Conservation (phyloP, 1,284 basidiomycete genomes). For the Fomitopsis pinicola region DNA sequence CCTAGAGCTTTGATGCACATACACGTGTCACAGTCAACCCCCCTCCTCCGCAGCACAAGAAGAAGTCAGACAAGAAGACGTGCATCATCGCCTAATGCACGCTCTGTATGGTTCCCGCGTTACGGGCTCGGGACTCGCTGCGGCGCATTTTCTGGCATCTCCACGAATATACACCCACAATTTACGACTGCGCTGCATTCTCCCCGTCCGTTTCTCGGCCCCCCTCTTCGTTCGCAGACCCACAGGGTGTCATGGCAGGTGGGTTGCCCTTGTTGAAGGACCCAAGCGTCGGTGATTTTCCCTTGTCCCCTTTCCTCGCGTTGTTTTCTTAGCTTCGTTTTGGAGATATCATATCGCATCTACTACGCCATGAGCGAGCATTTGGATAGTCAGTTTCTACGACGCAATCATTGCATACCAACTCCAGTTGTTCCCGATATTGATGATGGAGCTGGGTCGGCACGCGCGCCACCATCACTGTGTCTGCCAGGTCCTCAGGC, state of each 20-base stretch:
- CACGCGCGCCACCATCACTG: not conserved
- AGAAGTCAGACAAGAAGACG: constrained; percentile 39
- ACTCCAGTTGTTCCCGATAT: not conserved
- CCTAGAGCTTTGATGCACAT: not conserved
- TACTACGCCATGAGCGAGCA: constrained; percentile 7
- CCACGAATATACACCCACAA: constrained; percentile 29
- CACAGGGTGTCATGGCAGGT: constrained; percentile 13
- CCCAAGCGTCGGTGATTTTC: constrained; percentile 10
- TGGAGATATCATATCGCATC: constrained; percentile 23
- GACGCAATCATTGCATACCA: not conserved
- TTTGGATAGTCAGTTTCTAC: not conserved
- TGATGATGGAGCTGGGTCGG: not conserved
- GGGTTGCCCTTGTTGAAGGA: constrained; percentile 14
- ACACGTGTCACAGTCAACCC: constrained; percentile 63
- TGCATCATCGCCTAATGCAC: constrained; percentile 69
- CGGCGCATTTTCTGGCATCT: constrained; percentile 26
- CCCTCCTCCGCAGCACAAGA: constrained; percentile 55
- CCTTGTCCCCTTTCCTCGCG: constrained; percentile 11
- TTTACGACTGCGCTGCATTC: constrained; percentile 29
- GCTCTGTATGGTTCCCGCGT: not conserved
- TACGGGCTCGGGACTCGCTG: constrained; percentile 15
- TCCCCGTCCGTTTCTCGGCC: constrained; percentile 12
- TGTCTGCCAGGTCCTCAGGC: too few relatives aligned
- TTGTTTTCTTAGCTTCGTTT: constrained; percentile 17
- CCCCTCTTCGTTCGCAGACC: constrained; percentile 9